These are phyloP conservation scores for Aegilops speltoides DNA, from an alignment of 176 grass and related monocot species.

Conservation along the genomic window DNA sequence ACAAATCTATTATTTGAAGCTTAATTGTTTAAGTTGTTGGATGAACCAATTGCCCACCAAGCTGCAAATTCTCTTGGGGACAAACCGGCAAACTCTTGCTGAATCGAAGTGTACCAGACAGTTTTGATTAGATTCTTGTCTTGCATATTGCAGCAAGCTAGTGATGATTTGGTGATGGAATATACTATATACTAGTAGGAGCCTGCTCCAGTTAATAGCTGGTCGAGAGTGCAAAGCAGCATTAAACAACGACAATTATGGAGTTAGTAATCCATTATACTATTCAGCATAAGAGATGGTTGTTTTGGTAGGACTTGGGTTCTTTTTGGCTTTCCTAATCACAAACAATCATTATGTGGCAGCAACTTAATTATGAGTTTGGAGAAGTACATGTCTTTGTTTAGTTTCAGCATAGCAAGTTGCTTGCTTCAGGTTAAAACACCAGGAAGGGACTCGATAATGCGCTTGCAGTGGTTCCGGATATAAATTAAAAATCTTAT, in stretches of 20 bases:
- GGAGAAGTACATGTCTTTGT: neutral
- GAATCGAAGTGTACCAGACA: neutral
- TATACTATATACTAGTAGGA: neutral
- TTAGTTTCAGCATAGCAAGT: neutral
- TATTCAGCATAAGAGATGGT: neutral
- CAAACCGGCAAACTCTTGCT: neutral
- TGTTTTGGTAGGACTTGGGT: neutral
- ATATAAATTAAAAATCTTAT: neutral
- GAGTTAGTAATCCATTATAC: neutral
- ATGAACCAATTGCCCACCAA: neutral
- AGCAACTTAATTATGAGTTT: neutral
- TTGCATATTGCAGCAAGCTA: neutral
- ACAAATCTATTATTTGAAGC: constrained; percentile 9
- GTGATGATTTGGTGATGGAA: neutral
- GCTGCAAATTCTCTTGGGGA: neutral
- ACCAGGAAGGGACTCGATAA: neutral
- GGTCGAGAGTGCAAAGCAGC: neutral
- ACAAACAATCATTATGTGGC: neutral
- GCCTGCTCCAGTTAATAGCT: neutral
- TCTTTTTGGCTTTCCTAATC: neutral
- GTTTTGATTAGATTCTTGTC: neutral
- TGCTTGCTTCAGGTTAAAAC: constrained; percentile 35
- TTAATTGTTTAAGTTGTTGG: neutral
- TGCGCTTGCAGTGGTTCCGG: neutral
- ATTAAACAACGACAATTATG: neutral